Evolutionary conservation across 441 rosid genomes (phyloP), one percentile per base, ranked within the genome.

Genomic region (Omphalea diandra): DNA sequence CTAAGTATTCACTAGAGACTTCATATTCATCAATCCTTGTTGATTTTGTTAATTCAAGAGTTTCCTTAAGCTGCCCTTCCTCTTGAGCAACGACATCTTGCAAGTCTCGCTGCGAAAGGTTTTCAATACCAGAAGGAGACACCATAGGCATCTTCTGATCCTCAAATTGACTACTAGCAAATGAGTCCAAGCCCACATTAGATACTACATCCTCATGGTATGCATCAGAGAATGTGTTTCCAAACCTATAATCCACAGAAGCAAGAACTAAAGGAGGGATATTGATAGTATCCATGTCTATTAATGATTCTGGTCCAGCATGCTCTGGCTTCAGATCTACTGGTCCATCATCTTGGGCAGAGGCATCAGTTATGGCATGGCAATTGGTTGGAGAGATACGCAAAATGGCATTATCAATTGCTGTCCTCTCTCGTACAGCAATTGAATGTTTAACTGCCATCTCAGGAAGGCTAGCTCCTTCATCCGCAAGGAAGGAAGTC

Each of bases 401-500:
- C 36, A 87, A 81, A 76, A 80, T 73, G 65, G 77, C 73, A 72
- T 67, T 74, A 58, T 80, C 90, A 65, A 77, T 64, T 52, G 77
- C 75, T 65, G 71, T 76, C 79, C 75, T 82, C 74, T 89, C 91
- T 32, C 85, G 82, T 54, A 81, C 73, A 38, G 85, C 62, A 73
- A 83, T 57, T 10, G 87, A 77, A 69, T 69, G 80, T 68, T 82
- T 89, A 53, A 73, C 75, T 55, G 50, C 73, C 78, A 81, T 77
- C 75, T 74, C 86, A 76, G 99, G 98, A 73, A 94, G 88, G 59
- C 88, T 86, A 76, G 99, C 99, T 67, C 99, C 99, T 86, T 94
- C 99, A 68, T 94, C 99, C 31, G 94, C 99, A 73, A 94, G 99
- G 76, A 92, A 94, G 55, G 96, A 94, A 65, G 99, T 92, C 82